A percentile compares a stretch with the other conserved stretches of the same genome.
Conservation (phyloP, 768 basidiomycete genomes). For the Rhizopogon rudus region DNA sequence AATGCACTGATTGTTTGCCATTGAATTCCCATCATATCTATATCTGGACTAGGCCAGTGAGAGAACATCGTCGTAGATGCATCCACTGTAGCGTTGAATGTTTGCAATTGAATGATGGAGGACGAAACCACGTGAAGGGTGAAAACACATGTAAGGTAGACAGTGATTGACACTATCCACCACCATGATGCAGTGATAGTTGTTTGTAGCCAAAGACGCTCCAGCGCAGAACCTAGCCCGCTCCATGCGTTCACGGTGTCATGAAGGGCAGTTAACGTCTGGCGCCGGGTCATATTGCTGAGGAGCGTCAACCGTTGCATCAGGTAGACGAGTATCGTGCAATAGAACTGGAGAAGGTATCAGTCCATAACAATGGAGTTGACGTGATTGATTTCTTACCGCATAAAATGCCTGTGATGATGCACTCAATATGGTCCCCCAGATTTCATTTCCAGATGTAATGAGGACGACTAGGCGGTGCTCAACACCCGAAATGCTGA, state of each 20-base stretch:
- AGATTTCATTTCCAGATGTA: not conserved
- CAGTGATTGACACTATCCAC: constrained; percentile 8
- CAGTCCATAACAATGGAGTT: not conserved
- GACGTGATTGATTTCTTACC: not conserved
- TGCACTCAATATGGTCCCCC: not conserved
- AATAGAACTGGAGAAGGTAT: constrained; percentile 9
- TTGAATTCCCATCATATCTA: not conserved
- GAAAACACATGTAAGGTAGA: constrained; percentile 15
- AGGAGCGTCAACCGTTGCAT: constrained; percentile 14
- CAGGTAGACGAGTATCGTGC: constrained; percentile 14
- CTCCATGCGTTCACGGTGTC: constrained; percentile 16
- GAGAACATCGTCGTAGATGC: not conserved
- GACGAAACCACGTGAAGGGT: constrained; percentile 16
- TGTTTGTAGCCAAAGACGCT: constrained; percentile 12
- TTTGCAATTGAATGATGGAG: constrained; percentile 15
- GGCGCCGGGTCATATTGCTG: not conserved
- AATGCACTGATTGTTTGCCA: constrained; percentile 1
- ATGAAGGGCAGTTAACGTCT: constrained; percentile 15
- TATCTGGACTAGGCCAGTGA: constrained; percentile 5
- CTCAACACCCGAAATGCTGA: not conserved
- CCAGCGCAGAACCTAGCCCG: constrained; percentile 15
- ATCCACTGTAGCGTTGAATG: constrained; percentile 4
- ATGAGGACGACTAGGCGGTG: constrained; percentile 1
- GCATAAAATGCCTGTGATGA: constrained; percentile 3
- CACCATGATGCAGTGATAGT: constrained; percentile 6